Base-by-base conservation (phyloP, 2,329 filamentous ascomycete genomes). In the Aspergillus calidoustus region DNA sequence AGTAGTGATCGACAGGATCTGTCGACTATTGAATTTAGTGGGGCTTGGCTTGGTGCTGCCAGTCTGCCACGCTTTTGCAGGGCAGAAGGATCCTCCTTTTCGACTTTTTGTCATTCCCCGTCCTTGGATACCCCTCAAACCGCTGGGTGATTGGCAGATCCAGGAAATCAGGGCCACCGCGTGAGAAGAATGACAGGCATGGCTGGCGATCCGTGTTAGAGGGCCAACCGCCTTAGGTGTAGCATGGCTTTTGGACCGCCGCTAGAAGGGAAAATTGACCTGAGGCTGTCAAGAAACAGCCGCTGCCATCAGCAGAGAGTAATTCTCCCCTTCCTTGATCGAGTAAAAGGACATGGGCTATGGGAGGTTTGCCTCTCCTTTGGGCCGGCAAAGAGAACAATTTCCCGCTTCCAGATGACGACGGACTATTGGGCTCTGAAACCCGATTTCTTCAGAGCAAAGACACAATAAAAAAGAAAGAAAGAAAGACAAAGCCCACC, bases 11-110 rank as follows among this genome's bases (percentile, higher is more conserved):
- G 74, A 74, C 74, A 62, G 68, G 73, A 76, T 76, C 73, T 71
- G 71, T 71, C 61, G 66, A 76, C 74, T 76, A 76, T 76, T 76
- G 74, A 70, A 71, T 68, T 75, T 74, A 72, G 73, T 69, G 65
- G 64, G 64, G 54, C 70, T 73, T 74, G 73, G 72, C 73, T 65
- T 57, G 59, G 54, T 64, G 64, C 67, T 68, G 68, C 68, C 69
- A 71, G 34, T 13, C 55, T 44, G 47, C 55, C 55, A 57, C 66
- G 60, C 66, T 67, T 65, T 67, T 64, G 57, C 46, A 53, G 54
- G 60, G 49, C 47, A 57, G 52, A 41, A 44, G 19, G 46, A 54
- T 48, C 52, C 50, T 50, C 43, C 48, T 23, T 52, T 64, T 51
- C 50, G 30, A 38, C 49, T 47, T 62, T 55, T 57, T 47, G 44